These are phyloP conservation scores for Aspergillus cejpii DNA, from an alignment of 2,329 filamentous ascomycete species.

Conservation along the genomic window DNA sequence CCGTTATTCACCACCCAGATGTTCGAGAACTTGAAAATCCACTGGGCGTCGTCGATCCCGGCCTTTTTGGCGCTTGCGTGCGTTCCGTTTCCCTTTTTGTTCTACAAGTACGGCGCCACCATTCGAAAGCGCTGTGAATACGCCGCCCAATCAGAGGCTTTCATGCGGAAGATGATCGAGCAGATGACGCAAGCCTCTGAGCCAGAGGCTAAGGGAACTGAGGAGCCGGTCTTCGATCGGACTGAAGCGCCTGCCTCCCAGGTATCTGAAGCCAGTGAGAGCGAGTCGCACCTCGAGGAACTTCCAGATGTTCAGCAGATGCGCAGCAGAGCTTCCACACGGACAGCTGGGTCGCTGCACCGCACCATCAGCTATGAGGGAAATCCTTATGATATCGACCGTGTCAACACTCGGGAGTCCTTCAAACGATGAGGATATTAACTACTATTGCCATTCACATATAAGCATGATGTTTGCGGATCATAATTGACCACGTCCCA, in stretches of 20 bases:
- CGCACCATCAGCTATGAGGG: slow-evolving; percentile 18
- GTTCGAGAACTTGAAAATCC: slow-evolving; percentile 37
- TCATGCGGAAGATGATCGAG: slow-evolving; percentile 21
- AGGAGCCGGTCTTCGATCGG: neutral
- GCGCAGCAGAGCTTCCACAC: slow-evolving; percentile 3
- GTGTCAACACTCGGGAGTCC: slow-evolving; percentile 22
- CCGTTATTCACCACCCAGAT: slow-evolving; percentile 44
- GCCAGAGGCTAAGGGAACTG: slow-evolving; percentile 7
- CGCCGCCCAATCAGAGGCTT: slow-evolving; percentile 30
- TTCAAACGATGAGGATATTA: slow-evolving; percentile 11
- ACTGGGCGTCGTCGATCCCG: slow-evolving; percentile 43
- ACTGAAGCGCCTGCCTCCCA: neutral
- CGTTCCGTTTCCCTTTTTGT: slow-evolving; percentile 38
- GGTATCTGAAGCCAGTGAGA: slow-evolving; percentile 4
- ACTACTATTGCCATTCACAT: neutral
- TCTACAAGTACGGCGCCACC: slow-evolving; percentile 35
- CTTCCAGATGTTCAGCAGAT: slow-evolving; percentile 14
- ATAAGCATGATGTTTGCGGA: neutral
- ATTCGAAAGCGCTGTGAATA: slow-evolving; percentile 36
- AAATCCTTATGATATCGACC: slow-evolving; percentile 24
- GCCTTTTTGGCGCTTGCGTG: slow-evolving; percentile 40
- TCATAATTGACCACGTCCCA: neutral
- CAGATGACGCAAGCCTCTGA: slow-evolving; percentile 14
- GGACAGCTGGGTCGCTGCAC: slow-evolving; percentile 8
- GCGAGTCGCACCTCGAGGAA: slow-evolving; percentile 10